These are phyloP conservation scores for Leucogyrophana mollusca DNA, from an alignment of 768 basidiomycete species.

Conservation along the genomic window DNA sequence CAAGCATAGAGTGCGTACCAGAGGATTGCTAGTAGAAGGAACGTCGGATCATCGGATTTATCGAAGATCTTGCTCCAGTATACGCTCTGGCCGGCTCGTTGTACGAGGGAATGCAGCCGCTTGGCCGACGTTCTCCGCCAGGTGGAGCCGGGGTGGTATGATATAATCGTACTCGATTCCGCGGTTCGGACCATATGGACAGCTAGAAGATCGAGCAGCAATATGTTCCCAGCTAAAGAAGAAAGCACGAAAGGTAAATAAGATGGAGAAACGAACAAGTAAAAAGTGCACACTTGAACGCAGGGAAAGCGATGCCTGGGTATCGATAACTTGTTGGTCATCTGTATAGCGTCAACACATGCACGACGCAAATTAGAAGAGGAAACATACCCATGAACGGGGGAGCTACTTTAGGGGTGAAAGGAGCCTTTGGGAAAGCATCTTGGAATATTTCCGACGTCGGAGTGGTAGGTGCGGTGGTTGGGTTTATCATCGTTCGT, in stretches of 20 bases:
- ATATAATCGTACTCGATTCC: slow-evolving; percentile 20
- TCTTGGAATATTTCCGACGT: slow-evolving; percentile 9
- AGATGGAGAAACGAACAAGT: no score
- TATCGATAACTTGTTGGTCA: slow-evolving; percentile 41
- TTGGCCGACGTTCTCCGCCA: slow-evolving; percentile 15
- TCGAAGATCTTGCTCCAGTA: slow-evolving; percentile 29
- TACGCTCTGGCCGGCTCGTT: slow-evolving; percentile 30
- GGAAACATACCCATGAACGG: slow-evolving; percentile 4
- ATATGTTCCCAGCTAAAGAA: slow-evolving; percentile 15
- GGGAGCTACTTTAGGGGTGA: background rate
- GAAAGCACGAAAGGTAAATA: background rate
- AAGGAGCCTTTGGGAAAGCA: background rate
- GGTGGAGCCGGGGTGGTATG: slow-evolving; percentile 26
- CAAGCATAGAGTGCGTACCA: slow-evolving; percentile 65
- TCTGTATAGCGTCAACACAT: slow-evolving; percentile 6
- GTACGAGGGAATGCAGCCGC: slow-evolving; percentile 26
- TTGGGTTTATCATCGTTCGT: slow-evolving; percentile 35
- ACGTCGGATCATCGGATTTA: slow-evolving; percentile 46
- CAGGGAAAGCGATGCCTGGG: slow-evolving; percentile 46
- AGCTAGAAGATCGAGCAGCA: slow-evolving; percentile 47
- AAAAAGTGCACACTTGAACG: slow-evolving; percentile 28
- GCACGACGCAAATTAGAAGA: background rate
- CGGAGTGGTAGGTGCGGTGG: slow-evolving; percentile 23
- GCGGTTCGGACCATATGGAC: slow-evolving; percentile 47
- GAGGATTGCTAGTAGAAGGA: slow-evolving; percentile 48